phyloP scores from a whole-genome alignment of 495 filamentous ascomycete genomes.

The Monascus purpureus region DNA sequence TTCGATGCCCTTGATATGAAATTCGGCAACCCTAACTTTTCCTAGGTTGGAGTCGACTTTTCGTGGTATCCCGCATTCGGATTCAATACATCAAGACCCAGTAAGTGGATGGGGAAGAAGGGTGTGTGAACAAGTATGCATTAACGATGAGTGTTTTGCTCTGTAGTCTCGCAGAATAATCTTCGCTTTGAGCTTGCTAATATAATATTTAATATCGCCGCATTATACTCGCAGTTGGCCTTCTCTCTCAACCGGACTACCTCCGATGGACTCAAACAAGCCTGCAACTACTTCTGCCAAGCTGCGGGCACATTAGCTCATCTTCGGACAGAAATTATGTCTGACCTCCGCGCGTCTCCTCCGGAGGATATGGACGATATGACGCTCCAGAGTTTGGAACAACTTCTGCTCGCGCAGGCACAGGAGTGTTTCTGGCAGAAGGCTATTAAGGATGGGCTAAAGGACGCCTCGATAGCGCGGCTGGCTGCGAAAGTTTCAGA shows the following conservation, averaged over 20 bases:
- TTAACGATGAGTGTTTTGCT: neutral
- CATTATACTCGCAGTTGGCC: slow-evolving; percentile 86
- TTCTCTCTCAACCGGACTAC: slow-evolving; percentile 68
- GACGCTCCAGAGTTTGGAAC: slow-evolving; percentile 69
- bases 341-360: slow-evolving; percentile 71
- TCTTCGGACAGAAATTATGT: slow-evolving; percentile 64
- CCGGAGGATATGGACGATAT: slow-evolving; percentile 93
- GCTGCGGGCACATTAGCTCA: slow-evolving; percentile 74
- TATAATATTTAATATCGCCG: slow-evolving; percentile 81
- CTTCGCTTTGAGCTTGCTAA: slow-evolving; percentile 92
- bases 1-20: no score
- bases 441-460: slow-evolving; percentile 85
- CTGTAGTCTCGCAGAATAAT: slow-evolving; percentile 80
- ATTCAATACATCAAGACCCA: slow-evolving; percentile 67
- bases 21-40: slow-evolving; percentile 1
- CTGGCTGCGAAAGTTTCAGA: slow-evolving; percentile 87
- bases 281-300: slow-evolving; percentile 83
- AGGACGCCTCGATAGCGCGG: slow-evolving; percentile 81
- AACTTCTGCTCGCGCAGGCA: slow-evolving; percentile 77
- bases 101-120: slow-evolving; percentile 16
- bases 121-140: neutral
- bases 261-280: slow-evolving; percentile 69
- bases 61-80: slow-evolving; percentile 89
- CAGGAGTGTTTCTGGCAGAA: slow-evolving; percentile 99
- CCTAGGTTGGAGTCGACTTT: slow-evolving; percentile 84